phyloP scores from a whole-genome alignment of 1,284 basidiomycete species.

The Ustilago bromivora region DNA sequence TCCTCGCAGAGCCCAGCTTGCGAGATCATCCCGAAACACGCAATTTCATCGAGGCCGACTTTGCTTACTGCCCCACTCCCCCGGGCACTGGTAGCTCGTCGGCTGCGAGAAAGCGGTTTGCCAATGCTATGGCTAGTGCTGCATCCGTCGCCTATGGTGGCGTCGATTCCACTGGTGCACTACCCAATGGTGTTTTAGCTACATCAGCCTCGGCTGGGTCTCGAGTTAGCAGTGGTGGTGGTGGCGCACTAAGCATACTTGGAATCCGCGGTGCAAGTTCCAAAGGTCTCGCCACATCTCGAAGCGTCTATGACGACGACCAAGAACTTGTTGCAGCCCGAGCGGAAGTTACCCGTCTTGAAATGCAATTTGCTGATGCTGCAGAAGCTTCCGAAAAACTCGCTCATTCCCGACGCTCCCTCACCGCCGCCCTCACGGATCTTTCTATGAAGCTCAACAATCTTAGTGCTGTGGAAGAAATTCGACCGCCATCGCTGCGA shows the following conservation, averaged over 20 bases:
- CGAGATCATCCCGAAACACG: conserved; percentile 60
- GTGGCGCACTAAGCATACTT: conserved; percentile 33
- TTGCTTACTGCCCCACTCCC: conserved; percentile 58
- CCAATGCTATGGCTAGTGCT: conserved; percentile 54
- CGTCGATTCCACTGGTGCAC: conserved; percentile 46
- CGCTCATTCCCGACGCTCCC: conserved; percentile 38
- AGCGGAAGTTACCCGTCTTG: conserved; percentile 61
- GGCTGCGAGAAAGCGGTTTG: conserved; percentile 53
- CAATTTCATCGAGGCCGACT: conserved; percentile 64
- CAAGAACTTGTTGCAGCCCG: conserved; percentile 59
- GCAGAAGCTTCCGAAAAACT: conserved; percentile 53
- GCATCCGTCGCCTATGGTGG: conserved; percentile 48
- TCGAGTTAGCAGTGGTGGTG: conserved; percentile 29
- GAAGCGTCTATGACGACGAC: conserved; percentile 60
- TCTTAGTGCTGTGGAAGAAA: conserved; percentile 50
- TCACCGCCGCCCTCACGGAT: conserved; percentile 33
- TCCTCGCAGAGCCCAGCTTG: conserved; percentile 48
- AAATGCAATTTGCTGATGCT: conserved; percentile 61
- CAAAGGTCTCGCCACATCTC: conserved; percentile 49
- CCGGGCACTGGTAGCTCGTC: conserved; percentile 50
- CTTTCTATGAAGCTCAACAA: conserved; percentile 47
- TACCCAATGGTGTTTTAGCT: conserved; percentile 55
- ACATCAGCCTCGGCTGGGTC: conserved; percentile 48
- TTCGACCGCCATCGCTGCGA: conserved; percentile 35
- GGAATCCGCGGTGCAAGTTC: conserved; percentile 36